Base-by-base conservation (phyloP, 305 asterid genomes). In the Andrographis paniculata region DNA sequence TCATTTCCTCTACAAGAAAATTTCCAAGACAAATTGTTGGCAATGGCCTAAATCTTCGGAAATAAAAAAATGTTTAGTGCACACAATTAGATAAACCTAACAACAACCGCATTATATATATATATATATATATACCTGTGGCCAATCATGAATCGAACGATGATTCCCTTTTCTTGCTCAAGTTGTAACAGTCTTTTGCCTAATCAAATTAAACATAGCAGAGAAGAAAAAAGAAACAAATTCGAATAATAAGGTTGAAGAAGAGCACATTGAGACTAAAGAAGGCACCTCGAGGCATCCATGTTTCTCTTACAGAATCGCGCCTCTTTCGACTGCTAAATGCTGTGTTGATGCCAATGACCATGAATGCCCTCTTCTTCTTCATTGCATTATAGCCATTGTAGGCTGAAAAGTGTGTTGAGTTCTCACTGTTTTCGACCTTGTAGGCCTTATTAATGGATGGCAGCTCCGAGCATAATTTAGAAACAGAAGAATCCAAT, bases 271-370 rank as follows among this genome's bases (percentile, higher is more conserved):
- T 7, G 20, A 16, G 37, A 13, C 44, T 51, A 40, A 15, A 8
- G 17, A 10, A 1, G 40, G 33, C 1, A 79, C 96, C 96, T 80
- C 56, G 74, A 38, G 91, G 96, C 93, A 84, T 72, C 96, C 96
- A 87, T 12, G 95, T 87, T 47, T 78, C 85, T 52, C 95, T 67
- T 60, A 87, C 50, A 14, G 96, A 84, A 76, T 84, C 95, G 10
- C 96, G 94, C 59, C 96, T 78, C 74, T 66, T 83, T 65, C 95
- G 66, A 64, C 93, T 76, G 60, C 96, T 86, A 55, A 86, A 86
- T 8, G 93, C 96, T 0, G 95, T 86, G 75, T 79, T 86, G 53
- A 80, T 76, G 42, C 96, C 96, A 23, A 87, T 74, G 16, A 87
- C 93, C 66, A 84, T 66, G 61, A 84, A 87, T 39, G 62, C 78